These are phyloP conservation scores for Suhomyces panamericanus DNA, from an alignment of 1,139 yeast genomes.

Conservation along the genomic window DNA sequence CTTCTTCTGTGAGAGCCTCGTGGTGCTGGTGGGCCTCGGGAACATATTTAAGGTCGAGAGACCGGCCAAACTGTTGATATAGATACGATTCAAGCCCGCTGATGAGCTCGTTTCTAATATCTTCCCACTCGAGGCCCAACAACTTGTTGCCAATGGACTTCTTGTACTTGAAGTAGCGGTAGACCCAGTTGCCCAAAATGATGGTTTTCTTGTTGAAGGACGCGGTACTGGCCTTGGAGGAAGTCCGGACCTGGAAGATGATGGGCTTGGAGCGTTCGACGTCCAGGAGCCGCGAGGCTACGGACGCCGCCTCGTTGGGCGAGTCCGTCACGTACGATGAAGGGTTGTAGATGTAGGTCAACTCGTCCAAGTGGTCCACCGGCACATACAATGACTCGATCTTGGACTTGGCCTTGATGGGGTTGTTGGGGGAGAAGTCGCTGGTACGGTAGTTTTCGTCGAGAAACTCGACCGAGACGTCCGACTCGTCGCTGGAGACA, in stretches of 20 bases:
- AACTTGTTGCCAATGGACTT: slow-evolving; percentile 41
- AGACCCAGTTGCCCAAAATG: slow-evolving; percentile 35
- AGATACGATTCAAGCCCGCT: slow-evolving; percentile 40
- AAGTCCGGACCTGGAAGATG: slow-evolving; percentile 31
- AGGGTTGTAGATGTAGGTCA: slow-evolving; percentile 2
- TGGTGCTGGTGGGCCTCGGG: slow-evolving; percentile 8
- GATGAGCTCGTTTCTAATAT: slow-evolving; percentile 40
- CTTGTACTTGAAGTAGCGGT: slow-evolving; percentile 41
- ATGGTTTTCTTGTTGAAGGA: slow-evolving; percentile 31
- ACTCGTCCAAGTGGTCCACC: slow-evolving; percentile 16
- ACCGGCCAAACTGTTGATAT: slow-evolving; percentile 38
- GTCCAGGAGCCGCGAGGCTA: slow-evolving; percentile 23
- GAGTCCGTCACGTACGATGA: slow-evolving; percentile 7
- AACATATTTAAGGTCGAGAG: slow-evolving; percentile 12
- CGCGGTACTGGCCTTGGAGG: slow-evolving; percentile 32
- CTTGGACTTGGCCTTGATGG: slow-evolving; percentile 7
- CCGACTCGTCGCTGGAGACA: slow-evolving; percentile 6
- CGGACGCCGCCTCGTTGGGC: slow-evolving; percentile 20
- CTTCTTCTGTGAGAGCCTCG: slow-evolving; percentile 13
- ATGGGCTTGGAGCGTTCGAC: slow-evolving; percentile 31
- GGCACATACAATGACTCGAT: slow-evolving; percentile 23
- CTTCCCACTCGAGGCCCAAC: slow-evolving; percentile 49
- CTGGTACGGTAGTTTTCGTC: slow-evolving; percentile 6
- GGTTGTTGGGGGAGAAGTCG: slow-evolving; percentile 10
- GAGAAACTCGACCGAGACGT: not conserved